Percentiles rank a stretch among this genome's conserved stretches.
Conservation (phyloP, 208 protist genomes). For the Trypanosoma brucei region DNA sequence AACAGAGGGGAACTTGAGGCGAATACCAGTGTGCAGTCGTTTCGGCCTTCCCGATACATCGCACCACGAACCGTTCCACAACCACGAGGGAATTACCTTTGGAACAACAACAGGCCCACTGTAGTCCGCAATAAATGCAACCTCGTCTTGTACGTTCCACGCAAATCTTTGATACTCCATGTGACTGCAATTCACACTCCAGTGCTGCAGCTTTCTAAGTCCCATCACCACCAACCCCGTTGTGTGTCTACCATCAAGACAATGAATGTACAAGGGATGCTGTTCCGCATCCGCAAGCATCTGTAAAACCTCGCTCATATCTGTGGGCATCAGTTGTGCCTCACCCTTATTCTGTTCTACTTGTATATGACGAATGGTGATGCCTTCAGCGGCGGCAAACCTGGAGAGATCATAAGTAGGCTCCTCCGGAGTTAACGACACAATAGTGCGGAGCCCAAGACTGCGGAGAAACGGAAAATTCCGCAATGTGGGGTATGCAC, state of each 20-base stretch:
- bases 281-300: constrained; percentile 47
- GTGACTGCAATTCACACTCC: constrained; percentile 44
- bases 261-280: constrained; percentile 84
- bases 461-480: constrained; percentile 70
- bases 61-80: constrained; percentile 41
- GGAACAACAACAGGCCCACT: constrained; percentile 62
- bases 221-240: constrained; percentile 72
- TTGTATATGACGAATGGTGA: constrained; percentile 59
- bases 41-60: constrained; percentile 18
- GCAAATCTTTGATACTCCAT: constrained; percentile 73
- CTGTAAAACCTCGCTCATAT: constrained; percentile 60
- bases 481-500: constrained; percentile 79
- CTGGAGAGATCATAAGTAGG: constrained; percentile 73
- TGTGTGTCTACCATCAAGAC: constrained; percentile 80
- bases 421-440: constrained; percentile 75
- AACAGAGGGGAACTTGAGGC: constrained; percentile 28
- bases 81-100: constrained; percentile 43
- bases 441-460: constrained; percentile 56
- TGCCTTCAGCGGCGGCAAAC: constrained; percentile 54
- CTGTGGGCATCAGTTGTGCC: constrained; percentile 67
- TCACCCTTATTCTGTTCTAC: constrained; percentile 82
- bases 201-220: constrained; percentile 73
- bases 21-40: constrained; percentile 25
- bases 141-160: constrained; percentile 47
- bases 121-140: constrained; percentile 69